These are phyloP conservation scores for Aspergillus hiratsukae DNA, from an alignment of 2,329 filamentous ascomycete species.

Conservation along the genomic window DNA sequence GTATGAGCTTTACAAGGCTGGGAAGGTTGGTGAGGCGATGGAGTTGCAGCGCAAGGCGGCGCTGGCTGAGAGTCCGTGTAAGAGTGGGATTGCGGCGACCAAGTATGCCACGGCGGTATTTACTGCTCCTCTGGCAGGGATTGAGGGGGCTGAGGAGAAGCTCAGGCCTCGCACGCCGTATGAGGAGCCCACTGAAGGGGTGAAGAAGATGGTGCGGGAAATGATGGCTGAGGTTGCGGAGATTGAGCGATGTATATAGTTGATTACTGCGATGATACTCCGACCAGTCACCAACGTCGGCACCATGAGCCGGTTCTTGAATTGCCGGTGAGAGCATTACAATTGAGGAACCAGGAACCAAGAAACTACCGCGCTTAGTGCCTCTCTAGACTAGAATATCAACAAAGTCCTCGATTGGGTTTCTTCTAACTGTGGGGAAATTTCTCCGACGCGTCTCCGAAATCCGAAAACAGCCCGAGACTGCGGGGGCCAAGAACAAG, in stretches of 20 bases:
- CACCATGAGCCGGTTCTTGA: no score
- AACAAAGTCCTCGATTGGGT: no score
- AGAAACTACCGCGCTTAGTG: not conserved
- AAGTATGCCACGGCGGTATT: constrained; percentile 64
- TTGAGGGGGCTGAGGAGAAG: constrained; percentile 56
- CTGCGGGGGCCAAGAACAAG: not conserved
- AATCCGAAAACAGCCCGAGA: not conserved
- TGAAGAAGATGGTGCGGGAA: constrained; percentile 41
- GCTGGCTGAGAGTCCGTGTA: constrained; percentile 61
- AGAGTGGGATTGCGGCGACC: constrained; percentile 62
- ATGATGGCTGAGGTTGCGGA: constrained; percentile 39
- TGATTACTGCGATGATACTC: not conserved
- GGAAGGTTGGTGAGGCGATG: constrained; percentile 56
- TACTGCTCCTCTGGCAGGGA: constrained; percentile 56
- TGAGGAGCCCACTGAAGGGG: constrained; percentile 41
- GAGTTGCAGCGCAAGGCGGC: constrained; percentile 59
- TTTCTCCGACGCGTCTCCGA: not conserved
- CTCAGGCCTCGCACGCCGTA: constrained; percentile 61
- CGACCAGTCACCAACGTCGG: not conserved
- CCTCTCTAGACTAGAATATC: no score
- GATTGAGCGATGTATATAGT: constrained; percentile 30
- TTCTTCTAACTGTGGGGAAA: not conserved
- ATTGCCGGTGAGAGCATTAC: not conserved
- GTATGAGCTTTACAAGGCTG: constrained; percentile 58
- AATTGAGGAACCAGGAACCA: not conserved